Conservation (phyloP, 2,329 filamentous ascomycete species). For the Eurotiales sp. region DNA sequence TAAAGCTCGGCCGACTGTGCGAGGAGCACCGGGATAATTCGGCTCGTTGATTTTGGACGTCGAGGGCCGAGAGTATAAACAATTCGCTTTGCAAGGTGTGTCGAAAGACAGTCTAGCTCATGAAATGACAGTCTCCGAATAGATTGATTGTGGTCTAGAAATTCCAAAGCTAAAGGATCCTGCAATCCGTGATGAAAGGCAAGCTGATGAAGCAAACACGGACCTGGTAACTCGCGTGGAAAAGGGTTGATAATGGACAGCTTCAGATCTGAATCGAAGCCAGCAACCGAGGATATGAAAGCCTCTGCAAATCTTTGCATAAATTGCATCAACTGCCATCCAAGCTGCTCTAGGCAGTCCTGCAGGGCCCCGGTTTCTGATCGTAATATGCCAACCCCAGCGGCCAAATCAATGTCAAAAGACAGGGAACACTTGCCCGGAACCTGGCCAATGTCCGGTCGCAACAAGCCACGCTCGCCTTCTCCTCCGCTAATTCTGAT, state of each 20-base stretch:
- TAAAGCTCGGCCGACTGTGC: constrained; percentile 77
- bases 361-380: constrained; percentile 23
- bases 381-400: constrained; percentile 23
- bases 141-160: constrained; percentile 48
- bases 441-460: neutral
- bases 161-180: constrained; percentile 59
- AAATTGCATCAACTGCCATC: constrained; percentile 25
- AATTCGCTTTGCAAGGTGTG: constrained; percentile 54
- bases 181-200: constrained; percentile 43
- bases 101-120: constrained; percentile 58
- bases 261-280: constrained; percentile 15
- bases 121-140: constrained; percentile 56
- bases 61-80: constrained; percentile 22
- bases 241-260: constrained; percentile 58
- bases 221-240: constrained; percentile 52
- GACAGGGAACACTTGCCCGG: constrained; percentile 19
- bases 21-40: constrained; percentile 69
- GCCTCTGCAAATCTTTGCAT: constrained; percentile 21
- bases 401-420: constrained; percentile 21
- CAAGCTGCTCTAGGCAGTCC: constrained; percentile 26
- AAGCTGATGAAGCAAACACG: constrained; percentile 59
- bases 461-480: neutral
- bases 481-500: constrained; percentile 12
- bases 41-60: constrained; percentile 11
- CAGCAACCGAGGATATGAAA: constrained; percentile 15